These are phyloP conservation scores for Physcomitrium patens DNA, from an alignment of 225 moss, liverwort and hornwort genomes.

Conservation along the genomic window DNA sequence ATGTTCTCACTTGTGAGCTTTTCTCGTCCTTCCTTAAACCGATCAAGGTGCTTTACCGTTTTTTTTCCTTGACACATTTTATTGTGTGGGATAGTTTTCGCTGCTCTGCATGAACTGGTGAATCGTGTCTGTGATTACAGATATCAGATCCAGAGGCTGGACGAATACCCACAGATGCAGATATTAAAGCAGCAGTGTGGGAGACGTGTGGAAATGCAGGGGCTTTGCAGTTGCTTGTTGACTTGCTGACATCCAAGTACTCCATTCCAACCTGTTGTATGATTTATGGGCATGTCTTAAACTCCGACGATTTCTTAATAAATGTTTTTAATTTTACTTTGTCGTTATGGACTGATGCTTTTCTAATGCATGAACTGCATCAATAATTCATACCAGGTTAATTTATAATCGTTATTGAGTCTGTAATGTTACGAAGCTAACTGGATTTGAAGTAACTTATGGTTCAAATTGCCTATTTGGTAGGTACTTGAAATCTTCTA, in stretches of 20 bases:
- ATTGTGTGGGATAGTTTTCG: slow-evolving; percentile 15
- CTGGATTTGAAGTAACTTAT: slow-evolving; percentile 6
- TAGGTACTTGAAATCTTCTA: not conserved
- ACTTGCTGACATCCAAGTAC: slow-evolving; percentile 79
- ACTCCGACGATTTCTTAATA: not conserved
- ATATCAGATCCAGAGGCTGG: slow-evolving; percentile 55
- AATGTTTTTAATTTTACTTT: slow-evolving; percentile 6
- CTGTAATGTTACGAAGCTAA: slow-evolving; percentile 2
- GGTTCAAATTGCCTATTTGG: slow-evolving; percentile 12
- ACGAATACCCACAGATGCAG: slow-evolving; percentile 65
- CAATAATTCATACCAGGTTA: slow-evolving; percentile 10
- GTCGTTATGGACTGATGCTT: slow-evolving; percentile 20
- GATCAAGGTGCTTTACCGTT: slow-evolving; percentile 13
- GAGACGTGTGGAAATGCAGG: slow-evolving; percentile 89
- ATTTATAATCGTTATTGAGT: slow-evolving; percentile 9
- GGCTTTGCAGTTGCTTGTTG: slow-evolving; percentile 83
- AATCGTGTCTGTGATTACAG: slow-evolving; percentile 46
- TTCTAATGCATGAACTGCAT: not conserved
- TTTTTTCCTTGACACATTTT: not conserved
- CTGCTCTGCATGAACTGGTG: slow-evolving; percentile 22
- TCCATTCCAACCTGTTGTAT: slow-evolving; percentile 13
- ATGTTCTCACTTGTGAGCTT: slow-evolving; percentile 7
- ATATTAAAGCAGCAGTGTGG: slow-evolving; percentile 89
- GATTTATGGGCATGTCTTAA: slow-evolving; percentile 2
- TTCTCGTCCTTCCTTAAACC: not conserved